Evolutionary conservation across 228 moss, liverwort and hornwort species (phyloP), one percentile per base, ranked within the genome.

Genomic region (Sphagnum magellanicum): DNA sequence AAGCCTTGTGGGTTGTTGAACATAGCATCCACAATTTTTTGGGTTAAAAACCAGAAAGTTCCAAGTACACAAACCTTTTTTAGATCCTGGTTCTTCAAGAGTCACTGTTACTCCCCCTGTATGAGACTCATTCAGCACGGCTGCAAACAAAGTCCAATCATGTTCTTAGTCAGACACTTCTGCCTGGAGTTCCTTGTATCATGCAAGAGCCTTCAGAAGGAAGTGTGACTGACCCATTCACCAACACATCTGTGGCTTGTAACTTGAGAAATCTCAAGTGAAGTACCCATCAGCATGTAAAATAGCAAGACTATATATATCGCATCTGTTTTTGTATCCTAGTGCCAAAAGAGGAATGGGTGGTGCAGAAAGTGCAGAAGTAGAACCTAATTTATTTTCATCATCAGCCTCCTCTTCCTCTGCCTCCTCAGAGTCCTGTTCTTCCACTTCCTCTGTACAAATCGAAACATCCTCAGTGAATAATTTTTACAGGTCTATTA

Each of bases 361-460:
- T 10, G 52, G 51, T 16, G 50, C 16, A 10, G 52, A 49, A 52
- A 15, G 52, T n/a, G 8, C 16, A 13, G 59, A 59, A 64, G 63
- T 72, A 78, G 50, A 74, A 87, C 87, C 80, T 74, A 81, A 76
- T 65, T 74, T 69, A 72, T 81, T 81, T 62, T 79, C 82, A 61
- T 83, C 81, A 6, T 61, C 55, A 68, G 48, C 52, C 60, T 84
- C 88, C 47, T 76, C 83, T 0, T 78, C 88, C 52, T 78, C 83
- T 0, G 76, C 88, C 52, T 78, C 78, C n/a, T 88, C 88, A 6
- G 52, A 84, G n/a, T 75, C 78, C 49, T 48, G 88, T 75, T 85
- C 86, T 64, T 83, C 82, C 48, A 74, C 83, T 51, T 83, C 84
- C 72, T 77, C 81, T 81, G 85, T 16, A 58, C 48, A 14, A 67